A percentile compares a stretch with the other conserved stretches of the same genome.
Conservation (phyloP, 176 grass and related monocot genomes). For the Cymbopogon citratus region DNA sequence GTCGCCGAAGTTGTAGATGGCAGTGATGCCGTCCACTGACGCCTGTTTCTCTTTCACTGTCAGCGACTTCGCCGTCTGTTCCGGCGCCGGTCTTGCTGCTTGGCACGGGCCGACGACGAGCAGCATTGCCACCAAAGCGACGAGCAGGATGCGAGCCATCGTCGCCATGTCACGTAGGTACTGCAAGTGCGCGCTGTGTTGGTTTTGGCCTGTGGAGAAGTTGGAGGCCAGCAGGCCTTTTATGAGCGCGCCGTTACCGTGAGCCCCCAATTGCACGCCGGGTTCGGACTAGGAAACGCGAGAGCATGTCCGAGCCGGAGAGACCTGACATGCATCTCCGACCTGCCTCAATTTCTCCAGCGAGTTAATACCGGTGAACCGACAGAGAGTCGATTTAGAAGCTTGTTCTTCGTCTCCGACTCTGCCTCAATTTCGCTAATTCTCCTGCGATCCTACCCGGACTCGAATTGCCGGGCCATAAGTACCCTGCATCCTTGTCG, state of each 20-base stretch:
- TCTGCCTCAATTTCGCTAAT: too few relatives aligned
- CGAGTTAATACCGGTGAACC: too few relatives aligned
- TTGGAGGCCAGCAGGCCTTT: background rate
- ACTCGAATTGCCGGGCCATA: too few relatives aligned
- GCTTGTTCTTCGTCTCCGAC: too few relatives aligned
- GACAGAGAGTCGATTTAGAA: too few relatives aligned
- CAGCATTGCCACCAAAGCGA: background rate
- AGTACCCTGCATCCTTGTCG: too few relatives aligned
- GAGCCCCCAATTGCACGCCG: background rate
- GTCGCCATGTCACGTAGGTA: background rate
- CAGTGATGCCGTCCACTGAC: background rate
- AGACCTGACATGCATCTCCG: background rate
- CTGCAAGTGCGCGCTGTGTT: background rate
- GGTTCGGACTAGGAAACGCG: background rate
- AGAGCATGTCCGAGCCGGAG: background rate
- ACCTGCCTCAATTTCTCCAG: too few relatives aligned
- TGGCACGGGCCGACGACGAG: background rate
- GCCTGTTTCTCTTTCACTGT: background rate
- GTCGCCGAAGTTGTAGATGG: slow-evolving; percentile 35
- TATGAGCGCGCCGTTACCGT: background rate
- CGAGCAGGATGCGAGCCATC: background rate
- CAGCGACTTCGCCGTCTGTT: background rate
- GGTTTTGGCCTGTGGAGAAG: background rate
- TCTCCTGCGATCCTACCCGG: too few relatives aligned
- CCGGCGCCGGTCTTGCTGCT: background rate